A percentile compares a stretch with the other conserved stretches of the same genome.
These are phyloP conservation scores for Pythium myriotylum DNA, from an alignment of 352 stramenopile genomes.

Conservation along the genomic window DNA sequence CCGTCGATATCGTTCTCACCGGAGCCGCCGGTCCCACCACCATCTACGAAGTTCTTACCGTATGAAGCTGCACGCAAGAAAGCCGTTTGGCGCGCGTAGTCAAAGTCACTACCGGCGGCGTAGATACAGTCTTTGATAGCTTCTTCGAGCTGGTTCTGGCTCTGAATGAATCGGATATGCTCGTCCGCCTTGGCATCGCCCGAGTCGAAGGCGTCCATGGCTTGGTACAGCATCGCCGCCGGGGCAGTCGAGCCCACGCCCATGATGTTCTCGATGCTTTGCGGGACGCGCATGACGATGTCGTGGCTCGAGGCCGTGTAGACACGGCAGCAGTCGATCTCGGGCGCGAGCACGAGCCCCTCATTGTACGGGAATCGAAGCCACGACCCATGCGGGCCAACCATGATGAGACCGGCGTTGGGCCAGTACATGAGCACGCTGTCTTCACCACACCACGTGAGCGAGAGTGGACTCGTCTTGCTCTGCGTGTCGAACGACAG, in stretches of 20 bases:
- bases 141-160: constrained; percentile 73
- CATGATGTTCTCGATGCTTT: constrained; percentile 86
- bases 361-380: constrained; percentile 83
- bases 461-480: constrained; percentile 67
- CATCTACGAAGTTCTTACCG: constrained; percentile 57
- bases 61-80: constrained; percentile 79
- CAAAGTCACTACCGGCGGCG: constrained; percentile 86
- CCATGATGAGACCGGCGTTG: constrained; percentile 80
- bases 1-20: constrained; percentile 4
- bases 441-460: constrained; percentile 92
- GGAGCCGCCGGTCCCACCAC: constrained; percentile 39
- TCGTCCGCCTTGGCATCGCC: constrained; percentile 89
- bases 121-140: constrained; percentile 89
- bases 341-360: constrained; percentile 63
- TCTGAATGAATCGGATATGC: constrained; percentile 89
- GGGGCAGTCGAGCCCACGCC: constrained; percentile 85
- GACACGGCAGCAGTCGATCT: constrained; percentile 62
- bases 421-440: constrained; percentile 90
- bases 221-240: constrained; percentile 90
- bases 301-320: constrained; percentile 67
- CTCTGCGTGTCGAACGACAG: constrained; percentile 88
- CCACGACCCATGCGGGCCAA: constrained; percentile 86
- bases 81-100: constrained; percentile 78
- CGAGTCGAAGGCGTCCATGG: constrained; percentile 87
- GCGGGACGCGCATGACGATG: constrained; percentile 85